phyloP scores from a whole-genome alignment of 1,284 basidiomycete genomes.

The Pyrrhoderma noxium region DNA sequence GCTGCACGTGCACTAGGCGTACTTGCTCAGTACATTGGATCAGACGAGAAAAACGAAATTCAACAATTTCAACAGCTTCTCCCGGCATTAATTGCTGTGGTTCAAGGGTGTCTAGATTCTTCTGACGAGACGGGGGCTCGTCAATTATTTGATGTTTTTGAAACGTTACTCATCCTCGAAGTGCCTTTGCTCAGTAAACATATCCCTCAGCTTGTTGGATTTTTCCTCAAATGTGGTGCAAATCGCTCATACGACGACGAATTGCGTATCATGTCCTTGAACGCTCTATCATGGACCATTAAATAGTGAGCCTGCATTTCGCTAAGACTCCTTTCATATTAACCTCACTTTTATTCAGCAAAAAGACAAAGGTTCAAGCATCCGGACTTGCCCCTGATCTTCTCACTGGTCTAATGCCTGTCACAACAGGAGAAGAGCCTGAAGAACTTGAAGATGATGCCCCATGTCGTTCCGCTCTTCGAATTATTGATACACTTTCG shows the following conservation, averaged over 20 bases:
- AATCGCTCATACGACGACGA: slow-evolving; percentile 77
- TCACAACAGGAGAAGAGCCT: slow-evolving; percentile 84
- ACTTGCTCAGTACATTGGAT: slow-evolving; percentile 89
- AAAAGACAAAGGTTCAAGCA: slow-evolving; percentile 93
- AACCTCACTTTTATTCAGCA: slow-evolving; percentile 41
- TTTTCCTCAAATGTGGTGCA: slow-evolving; percentile 81
- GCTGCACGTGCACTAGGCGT: slow-evolving; percentile 87
- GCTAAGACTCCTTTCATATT: not conserved
- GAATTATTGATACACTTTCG: slow-evolving; percentile 90
- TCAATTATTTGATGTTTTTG: slow-evolving; percentile 92
- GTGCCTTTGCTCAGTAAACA: slow-evolving; percentile 87
- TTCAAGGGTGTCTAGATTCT: slow-evolving; percentile 81
- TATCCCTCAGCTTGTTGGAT: slow-evolving; percentile 83
- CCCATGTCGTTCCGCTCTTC: slow-evolving; percentile 70
- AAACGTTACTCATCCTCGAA: slow-evolving; percentile 93
- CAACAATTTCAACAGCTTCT: slow-evolving; percentile 88
- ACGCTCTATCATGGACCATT: slow-evolving; percentile 94
- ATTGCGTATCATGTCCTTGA: slow-evolving; percentile 87
- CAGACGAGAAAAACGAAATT: slow-evolving; percentile 83
- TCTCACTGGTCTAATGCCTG: slow-evolving; percentile 88
- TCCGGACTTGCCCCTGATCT: slow-evolving; percentile 83
- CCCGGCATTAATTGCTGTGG: slow-evolving; percentile 85
- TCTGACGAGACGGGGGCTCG: slow-evolving; percentile 80
- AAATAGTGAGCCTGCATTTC: slow-evolving; percentile 59
- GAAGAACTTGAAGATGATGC: slow-evolving; percentile 16